Base-by-base conservation (phyloP, 2,329 filamentous ascomycete species). In the Didymella pinodella region DNA sequence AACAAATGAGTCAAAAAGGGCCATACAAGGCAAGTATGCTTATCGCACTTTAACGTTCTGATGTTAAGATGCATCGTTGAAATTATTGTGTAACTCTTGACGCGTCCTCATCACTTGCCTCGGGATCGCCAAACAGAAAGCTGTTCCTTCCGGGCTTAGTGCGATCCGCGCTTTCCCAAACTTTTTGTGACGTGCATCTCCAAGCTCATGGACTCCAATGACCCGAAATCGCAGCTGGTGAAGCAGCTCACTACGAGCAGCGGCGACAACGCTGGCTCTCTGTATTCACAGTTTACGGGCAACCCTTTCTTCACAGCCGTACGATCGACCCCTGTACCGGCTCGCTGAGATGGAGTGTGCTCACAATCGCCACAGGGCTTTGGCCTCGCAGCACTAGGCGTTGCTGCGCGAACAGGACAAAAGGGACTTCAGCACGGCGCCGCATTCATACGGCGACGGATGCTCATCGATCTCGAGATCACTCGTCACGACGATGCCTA, bases 401-500 rank as follows among this genome's bases (percentile, higher is more conserved):
- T 93, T 32, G 90, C 86, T 40, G 85, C 93, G 31, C 90, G 92
- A 12, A 86, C 96, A 67, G 91, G 89, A 29, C 92, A 95, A 63
- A 90, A 90, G 72, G 91, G 91, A 32, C 77, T 90, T 59, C 86
- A 93, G 60, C 83, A 88, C 69, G 88, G 88, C 54, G 88, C 89
- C n/a, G 85, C 86, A 43, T 83, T 96, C 56, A 80, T 97, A 58
- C 90, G 92, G 48, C 88, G 90, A 52, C 91, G 94, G 48, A 87
- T 99, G 80, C 88, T 99, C 29, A 92, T 98, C 69, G 93, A 97
- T 71, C 88, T 99, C 70, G 95, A 99, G 78, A 97, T 99, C 77
- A 94, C 91, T 77, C 91, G 92, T 74, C 91, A 94, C 70, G 95
- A 99, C 79, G 88, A 92, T 44, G 93, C 94, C 1, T 99, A 98